phyloP scores from a whole-genome alignment of 139 green algal genomes.

The Asterochloris erici region DNA sequence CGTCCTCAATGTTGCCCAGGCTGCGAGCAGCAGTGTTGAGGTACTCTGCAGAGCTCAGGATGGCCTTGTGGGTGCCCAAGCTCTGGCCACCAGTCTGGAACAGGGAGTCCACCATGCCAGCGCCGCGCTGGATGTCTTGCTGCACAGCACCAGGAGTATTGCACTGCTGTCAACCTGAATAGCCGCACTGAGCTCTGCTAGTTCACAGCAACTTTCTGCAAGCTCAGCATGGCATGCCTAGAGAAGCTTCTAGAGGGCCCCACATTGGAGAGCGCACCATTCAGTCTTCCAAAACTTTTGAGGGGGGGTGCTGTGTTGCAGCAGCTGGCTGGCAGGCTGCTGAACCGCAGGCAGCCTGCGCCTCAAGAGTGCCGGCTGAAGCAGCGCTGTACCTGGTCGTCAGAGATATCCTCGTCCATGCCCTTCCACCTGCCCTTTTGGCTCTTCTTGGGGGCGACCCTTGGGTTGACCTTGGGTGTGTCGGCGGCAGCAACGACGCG shows the following conservation, averaged over 20 bases:
- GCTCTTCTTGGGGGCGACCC: constrained; percentile 11
- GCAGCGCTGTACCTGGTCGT: constrained; percentile 78
- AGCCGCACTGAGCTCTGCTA: background rate
- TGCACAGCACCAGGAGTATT: constrained; percentile 33
- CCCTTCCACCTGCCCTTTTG: constrained; percentile 75
- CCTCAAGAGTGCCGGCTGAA: background rate
- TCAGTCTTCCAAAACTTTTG: background rate
- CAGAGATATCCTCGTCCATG: constrained; percentile 88
- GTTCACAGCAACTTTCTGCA: background rate
- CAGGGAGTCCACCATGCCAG: constrained; percentile 89
- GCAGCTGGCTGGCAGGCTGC: background rate
- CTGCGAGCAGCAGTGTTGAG: constrained; percentile 62
- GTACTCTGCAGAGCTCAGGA: constrained; percentile 90
- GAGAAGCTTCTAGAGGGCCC: background rate
- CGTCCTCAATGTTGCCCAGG: constrained; percentile 91
- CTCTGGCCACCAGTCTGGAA: constrained; percentile 84
- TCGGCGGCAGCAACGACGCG: too few species aligned
- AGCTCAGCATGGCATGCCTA: background rate
- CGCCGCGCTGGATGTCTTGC: constrained; percentile 94
- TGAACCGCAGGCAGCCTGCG: background rate
- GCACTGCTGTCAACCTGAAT: background rate
- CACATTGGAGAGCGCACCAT: background rate
- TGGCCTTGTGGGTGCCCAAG: constrained; percentile 85
- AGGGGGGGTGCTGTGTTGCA: background rate
- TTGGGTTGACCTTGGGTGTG: too few species aligned